Evolutionary conservation across 192 early-diverging fungal species (phyloP).

Genomic region (Paraglomus occultum): DNA sequence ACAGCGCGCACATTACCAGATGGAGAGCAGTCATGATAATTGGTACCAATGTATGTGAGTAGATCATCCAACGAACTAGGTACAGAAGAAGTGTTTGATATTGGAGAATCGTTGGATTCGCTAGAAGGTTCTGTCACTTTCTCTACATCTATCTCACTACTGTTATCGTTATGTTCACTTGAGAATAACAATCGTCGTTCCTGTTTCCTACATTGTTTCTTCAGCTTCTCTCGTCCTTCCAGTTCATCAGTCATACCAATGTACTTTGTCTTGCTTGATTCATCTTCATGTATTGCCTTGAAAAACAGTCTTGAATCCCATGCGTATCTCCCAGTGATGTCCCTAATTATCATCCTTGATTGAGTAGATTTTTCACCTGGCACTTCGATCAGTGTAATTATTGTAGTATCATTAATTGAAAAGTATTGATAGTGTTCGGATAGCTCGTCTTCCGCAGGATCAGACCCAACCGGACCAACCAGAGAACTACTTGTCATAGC

Average conservation of each 20-base stretch:
- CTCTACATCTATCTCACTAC: slow-evolving; percentile 41
- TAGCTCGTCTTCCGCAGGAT: slow-evolving; percentile 40
- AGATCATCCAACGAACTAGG: slow-evolving; percentile 25
- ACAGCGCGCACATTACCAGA: neutral
- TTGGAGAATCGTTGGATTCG: neutral
- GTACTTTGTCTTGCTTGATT: slow-evolving; percentile 31
- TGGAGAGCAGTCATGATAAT: neutral
- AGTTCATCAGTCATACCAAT: slow-evolving; percentile 39
- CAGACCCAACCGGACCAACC: slow-evolving; percentile 35
- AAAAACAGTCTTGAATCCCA: slow-evolving; percentile 83
- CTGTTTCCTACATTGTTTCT: neutral
- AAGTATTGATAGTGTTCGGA: slow-evolving; percentile 64
- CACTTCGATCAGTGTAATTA: slow-evolving; percentile 72
- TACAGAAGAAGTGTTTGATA: neutral
- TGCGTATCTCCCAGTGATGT: slow-evolving; percentile 75
- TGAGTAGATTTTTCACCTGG: slow-evolving; percentile 40
- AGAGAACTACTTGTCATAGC: slow-evolving; percentile 52
- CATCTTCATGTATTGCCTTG: slow-evolving; percentile 39
- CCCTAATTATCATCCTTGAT: slow-evolving; percentile 65
- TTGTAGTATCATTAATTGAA: slow-evolving; percentile 65
- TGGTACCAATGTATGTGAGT: neutral
- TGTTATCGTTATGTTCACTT: slow-evolving; percentile 28
- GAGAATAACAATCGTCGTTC: neutral
- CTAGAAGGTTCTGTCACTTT: slow-evolving; percentile 41
- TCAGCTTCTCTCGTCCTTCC: slow-evolving; percentile 30